Evolutionary conservation across 2,329 filamentous ascomycete genomes (phyloP), one percentile per base, ranked within the genome.

Genomic region (Magnaporthiopsis incrustans): DNA sequence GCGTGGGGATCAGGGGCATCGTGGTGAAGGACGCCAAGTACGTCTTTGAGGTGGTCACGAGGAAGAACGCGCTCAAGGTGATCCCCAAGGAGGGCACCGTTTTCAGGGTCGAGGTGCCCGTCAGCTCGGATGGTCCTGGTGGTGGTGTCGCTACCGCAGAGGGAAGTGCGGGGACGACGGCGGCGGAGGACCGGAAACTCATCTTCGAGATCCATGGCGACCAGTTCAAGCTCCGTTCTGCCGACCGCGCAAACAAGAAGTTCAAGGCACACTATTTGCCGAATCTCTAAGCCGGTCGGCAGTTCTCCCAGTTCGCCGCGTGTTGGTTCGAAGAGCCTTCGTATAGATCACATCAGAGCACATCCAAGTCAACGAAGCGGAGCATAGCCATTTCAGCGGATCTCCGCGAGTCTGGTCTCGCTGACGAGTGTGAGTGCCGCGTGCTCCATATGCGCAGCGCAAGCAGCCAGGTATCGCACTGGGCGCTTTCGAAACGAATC

Each of bases 61-160:
- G 76, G 71, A 82, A 81, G 69, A 83, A 93, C 76, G 79, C 82
- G 68, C 71, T 95, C 58, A 96, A 95, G 78, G 80, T 86, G 57
- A 81, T 98, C 64, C 94, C 95, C 4, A 99, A 99, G 73, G 92
- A 96, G 73, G 89, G 92, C 56, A 94, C 92, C 0, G 81, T 94
- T 25, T 98, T 99, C 71, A 84, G 87, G 26, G 86, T 98, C 68
- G 82, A 85, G 67, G 80, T 98, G 12, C 85, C 88, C 1, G 73
- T 82, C 5, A 69, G 65, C 1, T 50, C 65, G 6, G 67, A 69
- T 22, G 35, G 7, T 27, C 5, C 26, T 3, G 30, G 35, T 14
- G 58, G 56, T 27, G 66, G 69, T 60, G 65, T 63, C 10, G 68
- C 62, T 15, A 71, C n/a, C 8, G 62, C 32, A 18, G 32, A 57